Evolutionary conservation across 1,284 basidiomycete genomes (phyloP).

Genomic region (Papiliotrema flavescens): DNA sequence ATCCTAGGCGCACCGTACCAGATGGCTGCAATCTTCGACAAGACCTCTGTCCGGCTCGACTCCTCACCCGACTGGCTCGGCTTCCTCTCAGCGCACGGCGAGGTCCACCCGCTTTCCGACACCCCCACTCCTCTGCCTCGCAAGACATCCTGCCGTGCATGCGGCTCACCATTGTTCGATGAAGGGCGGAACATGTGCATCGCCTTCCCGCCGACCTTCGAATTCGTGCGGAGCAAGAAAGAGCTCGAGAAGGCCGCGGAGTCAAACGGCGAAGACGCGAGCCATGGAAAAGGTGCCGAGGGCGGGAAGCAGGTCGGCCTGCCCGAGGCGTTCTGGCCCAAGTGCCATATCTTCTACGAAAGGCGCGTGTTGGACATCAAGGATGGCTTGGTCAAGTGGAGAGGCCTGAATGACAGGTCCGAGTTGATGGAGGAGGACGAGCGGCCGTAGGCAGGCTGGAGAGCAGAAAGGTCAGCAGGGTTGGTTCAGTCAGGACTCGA

Average conservation of each 20-base stretch:
- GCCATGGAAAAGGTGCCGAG: slow-evolving; percentile 10
- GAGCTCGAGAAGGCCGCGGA: slow-evolving; percentile 14
- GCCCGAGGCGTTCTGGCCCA: slow-evolving; percentile 21
- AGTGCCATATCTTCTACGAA: slow-evolving; percentile 39
- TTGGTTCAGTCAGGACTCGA: no score
- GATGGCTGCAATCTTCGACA: slow-evolving; percentile 31
- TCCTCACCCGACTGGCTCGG: slow-evolving; percentile 25
- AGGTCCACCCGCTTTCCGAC: slow-evolving; percentile 30
- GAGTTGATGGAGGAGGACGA: slow-evolving; percentile 26
- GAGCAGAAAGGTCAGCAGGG: neutral
- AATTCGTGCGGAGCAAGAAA: slow-evolving; percentile 25
- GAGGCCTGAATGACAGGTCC: slow-evolving; percentile 24
- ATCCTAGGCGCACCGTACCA: slow-evolving; percentile 28
- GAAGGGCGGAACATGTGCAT: slow-evolving; percentile 39
- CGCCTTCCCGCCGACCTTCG: slow-evolving; percentile 35
- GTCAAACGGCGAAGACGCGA: slow-evolving; percentile 1
- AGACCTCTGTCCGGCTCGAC: slow-evolving; percentile 28
- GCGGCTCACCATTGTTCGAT: slow-evolving; percentile 32
- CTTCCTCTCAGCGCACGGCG: slow-evolving; percentile 32
- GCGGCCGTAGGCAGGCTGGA: neutral
- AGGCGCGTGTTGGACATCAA: slow-evolving; percentile 23
- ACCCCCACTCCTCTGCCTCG: slow-evolving; percentile 32
- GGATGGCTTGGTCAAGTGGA: slow-evolving; percentile 35
- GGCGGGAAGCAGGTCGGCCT: slow-evolving; percentile 19
- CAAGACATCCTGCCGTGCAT: slow-evolving; percentile 34